Evolutionary conservation across 352 stramenopile species (phyloP).

Genomic region (Globisporangium nunn): DNA sequence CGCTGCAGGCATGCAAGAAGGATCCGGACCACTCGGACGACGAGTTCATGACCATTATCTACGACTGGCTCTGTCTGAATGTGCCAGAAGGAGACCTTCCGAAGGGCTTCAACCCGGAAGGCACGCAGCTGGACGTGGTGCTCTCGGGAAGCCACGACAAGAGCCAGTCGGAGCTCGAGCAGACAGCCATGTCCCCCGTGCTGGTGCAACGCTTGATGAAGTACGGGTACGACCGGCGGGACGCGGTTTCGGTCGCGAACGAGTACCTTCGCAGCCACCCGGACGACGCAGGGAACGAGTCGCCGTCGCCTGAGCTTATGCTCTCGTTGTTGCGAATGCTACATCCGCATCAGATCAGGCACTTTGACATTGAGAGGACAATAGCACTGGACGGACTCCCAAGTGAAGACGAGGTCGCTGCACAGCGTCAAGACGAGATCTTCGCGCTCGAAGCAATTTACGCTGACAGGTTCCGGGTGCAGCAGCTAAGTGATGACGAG

Average conservation of each 20-base stretch:
- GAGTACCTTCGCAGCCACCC: constrained; percentile 24
- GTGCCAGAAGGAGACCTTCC: constrained; percentile 66
- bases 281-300: constrained; percentile 16
- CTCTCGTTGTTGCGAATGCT: constrained; percentile 33
- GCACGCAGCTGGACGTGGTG: constrained; percentile 88
- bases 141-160: constrained; percentile 13
- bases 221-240: constrained; percentile 62
- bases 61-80: constrained; percentile 83
- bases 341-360: constrained; percentile 33
- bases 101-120: constrained; percentile 81
- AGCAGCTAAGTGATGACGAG: constrained; percentile 16
- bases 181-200: constrained; percentile 20
- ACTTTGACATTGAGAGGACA: constrained; percentile 23
- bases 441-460: constrained; percentile 82
- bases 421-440: constrained; percentile 62
- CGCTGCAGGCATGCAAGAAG: constrained; percentile 21
- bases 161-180: neutral
- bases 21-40: constrained; percentile 22
- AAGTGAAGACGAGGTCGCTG: constrained; percentile 36
- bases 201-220: constrained; percentile 73
- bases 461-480: constrained; percentile 50
- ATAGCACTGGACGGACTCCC: neutral
- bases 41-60: constrained; percentile 30
- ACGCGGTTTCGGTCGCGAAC: constrained; percentile 39
- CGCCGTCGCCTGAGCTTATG: constrained; percentile 30